Evolutionary conservation across 305 asterid genomes (phyloP).

Genomic region (Fraxinus floribunda): DNA sequence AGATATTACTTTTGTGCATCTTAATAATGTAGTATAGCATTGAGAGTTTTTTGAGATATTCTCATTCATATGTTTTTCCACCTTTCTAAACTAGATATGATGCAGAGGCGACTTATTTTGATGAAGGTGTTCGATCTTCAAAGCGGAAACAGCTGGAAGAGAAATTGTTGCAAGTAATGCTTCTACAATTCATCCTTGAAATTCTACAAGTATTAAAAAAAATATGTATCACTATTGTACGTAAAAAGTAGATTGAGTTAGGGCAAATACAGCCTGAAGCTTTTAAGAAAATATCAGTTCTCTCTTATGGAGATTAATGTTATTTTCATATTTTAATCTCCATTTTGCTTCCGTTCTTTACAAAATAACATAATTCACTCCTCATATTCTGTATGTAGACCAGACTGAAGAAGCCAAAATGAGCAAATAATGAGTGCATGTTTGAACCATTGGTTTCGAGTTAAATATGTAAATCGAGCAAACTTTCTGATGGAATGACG

Average conservation of each 20-base stretch:
- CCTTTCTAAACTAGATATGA: constrained; percentile 40
- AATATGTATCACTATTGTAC: neutral
- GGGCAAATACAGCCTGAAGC: neutral
- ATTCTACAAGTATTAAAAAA: neutral
- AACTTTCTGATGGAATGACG: neutral
- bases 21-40: constrained; percentile 16
- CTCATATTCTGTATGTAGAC: neutral
- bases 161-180: constrained; percentile 46
- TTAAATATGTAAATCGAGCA: neutral
- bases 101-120: constrained; percentile 50
- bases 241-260: neutral
- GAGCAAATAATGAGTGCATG: neutral
- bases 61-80: neutral
- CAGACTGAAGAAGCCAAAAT: neutral
- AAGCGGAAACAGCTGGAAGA: constrained; percentile 51
- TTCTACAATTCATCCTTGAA: constrained; percentile 19
- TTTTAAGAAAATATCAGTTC: neutral
- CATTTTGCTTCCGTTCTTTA: neutral
- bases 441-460: neutral
- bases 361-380: neutral
- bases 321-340: neutral
- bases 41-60: constrained; percentile 1
- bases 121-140: constrained; percentile 47
- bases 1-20: neutral
- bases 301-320: neutral